Base-by-base conservation (phyloP, 177 flowering plant genomes). In the Vitis hybrid region DNA sequence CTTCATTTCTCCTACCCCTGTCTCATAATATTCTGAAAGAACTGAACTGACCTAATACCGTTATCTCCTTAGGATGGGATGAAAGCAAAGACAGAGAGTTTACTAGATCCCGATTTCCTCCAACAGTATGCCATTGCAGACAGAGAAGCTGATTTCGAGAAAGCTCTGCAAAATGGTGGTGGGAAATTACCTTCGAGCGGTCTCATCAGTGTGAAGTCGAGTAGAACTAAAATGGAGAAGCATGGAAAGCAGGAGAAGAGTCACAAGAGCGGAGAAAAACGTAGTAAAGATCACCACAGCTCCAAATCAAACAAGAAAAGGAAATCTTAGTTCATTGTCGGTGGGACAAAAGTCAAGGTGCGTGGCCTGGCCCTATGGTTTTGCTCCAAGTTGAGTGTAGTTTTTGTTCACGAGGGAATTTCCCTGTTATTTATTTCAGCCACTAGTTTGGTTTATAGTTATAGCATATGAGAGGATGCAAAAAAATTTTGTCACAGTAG, bases 51-150 rank as follows among this genome's bases (percentile, higher is more conserved):
- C 58, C 48, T 9, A 7, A 39, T 1, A 39, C 8, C 45, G 6
- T 39, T 39, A 39, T 39, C 34, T 64, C 17, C 68, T 13, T 68
- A 94, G 97, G 95, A 88, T 66, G 86, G 80, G 60, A 93, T 89
- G 95, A 89, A 75, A 80, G 77, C 84, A 2, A 81, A 87, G 75
- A 61, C 59, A 2, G 85, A 86, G 45, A 85, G 80, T 30, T 3
- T 66, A 67, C 66, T 91, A 70, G 57, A 87, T 72, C 90, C 88
- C 0, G 92, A 89, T n/a, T 39, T 75, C 1, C 84, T 95, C 19
- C 91, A 89, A 70, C 88, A 85, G 65, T 93, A 82, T 82, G 94
- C 93, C 13, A 89, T 95, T 72, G 79, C 65, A 51, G 97, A 78
- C 71, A 79, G 79, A 63, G 95, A 87, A 71, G 86, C 79, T 49